A percentile compares a stretch with the other conserved stretches of the same genome.
phyloP scores from a whole-genome alignment of 2,329 filamentous ascomycete genomes.

The Monilinia fructicola region DNA sequence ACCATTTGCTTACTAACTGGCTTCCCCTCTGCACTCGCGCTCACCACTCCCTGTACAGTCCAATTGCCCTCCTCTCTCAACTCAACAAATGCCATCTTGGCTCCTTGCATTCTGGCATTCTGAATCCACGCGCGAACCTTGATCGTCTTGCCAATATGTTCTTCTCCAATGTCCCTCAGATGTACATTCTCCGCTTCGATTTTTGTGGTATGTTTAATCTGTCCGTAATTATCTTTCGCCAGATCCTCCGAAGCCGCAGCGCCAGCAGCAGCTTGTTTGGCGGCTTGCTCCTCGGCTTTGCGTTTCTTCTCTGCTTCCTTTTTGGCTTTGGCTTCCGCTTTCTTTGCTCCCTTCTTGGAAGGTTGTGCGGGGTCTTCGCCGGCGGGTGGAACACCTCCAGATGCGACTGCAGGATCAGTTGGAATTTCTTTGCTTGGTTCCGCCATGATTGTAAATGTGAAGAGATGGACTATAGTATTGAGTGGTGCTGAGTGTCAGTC shows the following conservation, averaged over 20 bases:
- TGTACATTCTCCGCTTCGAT: slow-evolving; percentile 56
- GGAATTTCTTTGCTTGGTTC: slow-evolving; percentile 30
- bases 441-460: slow-evolving; percentile 22
- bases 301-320: slow-evolving; percentile 81
- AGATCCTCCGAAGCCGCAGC: slow-evolving; percentile 63
- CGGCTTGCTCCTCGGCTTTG: slow-evolving; percentile 71
- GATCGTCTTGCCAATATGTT: slow-evolving; percentile 67
- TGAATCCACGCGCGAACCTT: slow-evolving; percentile 79
- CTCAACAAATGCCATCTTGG: slow-evolving; percentile 89
- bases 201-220: slow-evolving; percentile 58
- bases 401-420: slow-evolving; percentile 24
- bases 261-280: slow-evolving; percentile 64
- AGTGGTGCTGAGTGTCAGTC: neutral
- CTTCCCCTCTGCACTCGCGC: slow-evolving; percentile 62
- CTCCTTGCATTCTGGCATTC: slow-evolving; percentile 83
- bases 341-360: slow-evolving; percentile 82
- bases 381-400: slow-evolving; percentile 12
- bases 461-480: neutral
- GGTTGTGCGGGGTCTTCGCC: slow-evolving; percentile 27
- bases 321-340: slow-evolving; percentile 81
- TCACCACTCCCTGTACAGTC: slow-evolving; percentile 79
- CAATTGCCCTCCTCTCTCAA: slow-evolving; percentile 72
- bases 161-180: slow-evolving; percentile 63
- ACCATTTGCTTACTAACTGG: slow-evolving; percentile 83
- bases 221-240: slow-evolving; percentile 78